Percentiles rank a stretch among this genome's conserved stretches.
phyloP scores from a whole-genome alignment of 805 yeast species.

The Alloascoidea hylecoeti region DNA sequence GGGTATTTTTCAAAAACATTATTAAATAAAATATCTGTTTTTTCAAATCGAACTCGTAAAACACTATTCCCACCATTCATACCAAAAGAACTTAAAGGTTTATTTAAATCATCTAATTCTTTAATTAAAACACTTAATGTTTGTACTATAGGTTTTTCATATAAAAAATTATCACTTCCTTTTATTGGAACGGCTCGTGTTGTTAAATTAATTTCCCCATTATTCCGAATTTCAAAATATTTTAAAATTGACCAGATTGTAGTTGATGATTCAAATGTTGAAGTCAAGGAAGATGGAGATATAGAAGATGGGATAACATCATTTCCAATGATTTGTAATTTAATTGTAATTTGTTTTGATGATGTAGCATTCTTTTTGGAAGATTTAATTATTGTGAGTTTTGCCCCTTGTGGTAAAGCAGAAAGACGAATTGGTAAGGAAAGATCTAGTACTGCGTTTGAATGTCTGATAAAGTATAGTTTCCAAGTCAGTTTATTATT shows the following conservation, averaged over 20 bases:
- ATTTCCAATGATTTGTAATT: slow-evolving; percentile 8
- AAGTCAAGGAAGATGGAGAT: slow-evolving; percentile 6
- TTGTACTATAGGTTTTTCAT: slow-evolving; percentile 11
- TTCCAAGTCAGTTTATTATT: background rate
- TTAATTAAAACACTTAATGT: slow-evolving; percentile 7
- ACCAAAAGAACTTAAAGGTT: slow-evolving; percentile 8
- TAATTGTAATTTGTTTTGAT: slow-evolving; percentile 5
- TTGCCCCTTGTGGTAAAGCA: slow-evolving; percentile 30
- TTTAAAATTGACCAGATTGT: slow-evolving; percentile 11
- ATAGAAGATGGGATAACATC: slow-evolving; percentile 8
- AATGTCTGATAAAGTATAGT: slow-evolving; percentile 12
- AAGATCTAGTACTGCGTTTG: slow-evolving; percentile 18
- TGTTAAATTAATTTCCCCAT: slow-evolving; percentile 12
- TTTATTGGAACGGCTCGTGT: slow-evolving; percentile 4
- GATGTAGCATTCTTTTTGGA: background rate
- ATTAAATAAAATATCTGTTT: slow-evolving; percentile 6
- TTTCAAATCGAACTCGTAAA: slow-evolving; percentile 9
- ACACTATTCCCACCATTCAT: slow-evolving; percentile 8
- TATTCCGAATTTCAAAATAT: slow-evolving; percentile 9
- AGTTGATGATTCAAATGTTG: slow-evolving; percentile 8
- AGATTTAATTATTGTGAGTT: slow-evolving; percentile 12
- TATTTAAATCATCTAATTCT: slow-evolving; percentile 8
- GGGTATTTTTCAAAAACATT: slow-evolving; percentile 6
- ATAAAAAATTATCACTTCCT: slow-evolving; percentile 2
- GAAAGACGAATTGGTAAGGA: slow-evolving; percentile 28